phyloP scores from a whole-genome alignment of 106 monocot genomes.

The Posidonia australis region DNA sequence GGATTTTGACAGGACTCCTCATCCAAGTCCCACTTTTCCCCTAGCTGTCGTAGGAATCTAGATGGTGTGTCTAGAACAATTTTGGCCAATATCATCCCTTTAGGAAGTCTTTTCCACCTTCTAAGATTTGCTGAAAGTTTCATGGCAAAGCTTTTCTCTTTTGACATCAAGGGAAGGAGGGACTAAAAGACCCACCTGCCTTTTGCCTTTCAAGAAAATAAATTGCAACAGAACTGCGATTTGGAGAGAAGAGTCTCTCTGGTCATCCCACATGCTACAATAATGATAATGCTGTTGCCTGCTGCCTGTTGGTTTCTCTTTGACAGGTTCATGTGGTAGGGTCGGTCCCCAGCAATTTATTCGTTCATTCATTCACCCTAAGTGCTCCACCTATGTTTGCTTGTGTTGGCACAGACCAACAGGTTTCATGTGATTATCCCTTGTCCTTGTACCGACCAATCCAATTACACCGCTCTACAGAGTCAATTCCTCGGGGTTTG shows the following conservation, averaged over 20 bases:
- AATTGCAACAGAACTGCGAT: background rate
- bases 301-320: background rate
- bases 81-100: background rate
- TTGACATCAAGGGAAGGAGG: too few species aligned
- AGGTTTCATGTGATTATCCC: too few species aligned
- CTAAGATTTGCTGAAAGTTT: background rate
- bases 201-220: background rate
- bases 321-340: background rate
- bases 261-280: background rate
- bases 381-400: too few species aligned
- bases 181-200: background rate
- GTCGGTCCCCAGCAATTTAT: too few species aligned
- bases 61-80: background rate
- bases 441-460: too few species aligned
- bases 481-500: too few species aligned
- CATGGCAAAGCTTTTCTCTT: background rate
- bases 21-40: background rate
- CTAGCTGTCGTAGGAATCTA: background rate
- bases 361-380: too few species aligned
- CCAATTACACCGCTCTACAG: too few species aligned
- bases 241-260: background rate
- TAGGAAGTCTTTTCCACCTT: background rate
- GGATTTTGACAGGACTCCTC: too few species aligned
- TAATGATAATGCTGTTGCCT: too few species aligned
- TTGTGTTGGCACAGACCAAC: too few species aligned